Evolutionary conservation across 2,329 filamentous ascomycete species (phyloP).

Genomic region (Microthyrium microscopicum): DNA sequence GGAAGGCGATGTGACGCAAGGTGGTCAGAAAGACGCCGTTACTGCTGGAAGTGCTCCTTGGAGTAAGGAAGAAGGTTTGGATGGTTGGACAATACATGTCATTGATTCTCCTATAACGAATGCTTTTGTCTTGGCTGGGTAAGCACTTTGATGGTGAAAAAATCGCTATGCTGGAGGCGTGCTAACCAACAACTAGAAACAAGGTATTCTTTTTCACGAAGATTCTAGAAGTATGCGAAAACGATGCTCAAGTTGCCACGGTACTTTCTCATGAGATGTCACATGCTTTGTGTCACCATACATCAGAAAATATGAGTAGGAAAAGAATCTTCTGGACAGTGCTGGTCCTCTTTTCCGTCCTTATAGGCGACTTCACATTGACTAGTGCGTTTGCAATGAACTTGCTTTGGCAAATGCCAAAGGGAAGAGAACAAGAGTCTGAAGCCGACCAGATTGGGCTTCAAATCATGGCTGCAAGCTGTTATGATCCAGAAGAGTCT

Average conservation of each 20-base stretch:
- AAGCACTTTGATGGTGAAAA: slow-evolving; percentile 9
- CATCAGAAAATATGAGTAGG: slow-evolving; percentile 44
- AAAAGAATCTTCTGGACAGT: slow-evolving; percentile 22
- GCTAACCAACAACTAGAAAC: slow-evolving; percentile 30
- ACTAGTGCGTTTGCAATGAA: slow-evolving; percentile 33
- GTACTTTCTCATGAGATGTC: slow-evolving; percentile 69
- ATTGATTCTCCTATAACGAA: slow-evolving; percentile 55
- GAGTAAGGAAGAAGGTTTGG: slow-evolving; percentile 32
- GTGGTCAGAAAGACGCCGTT: no score
- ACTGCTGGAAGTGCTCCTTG: no score
- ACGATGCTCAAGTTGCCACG: slow-evolving; percentile 54
- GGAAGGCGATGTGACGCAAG: slow-evolving; percentile 47
- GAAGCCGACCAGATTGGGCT: slow-evolving; percentile 70
- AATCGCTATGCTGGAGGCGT: not conserved
- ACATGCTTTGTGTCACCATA: slow-evolving; percentile 54
- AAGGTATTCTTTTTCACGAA: slow-evolving; percentile 70
- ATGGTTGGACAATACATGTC: slow-evolving; percentile 61
- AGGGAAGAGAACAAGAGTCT: slow-evolving; percentile 52
- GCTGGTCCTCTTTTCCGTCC: slow-evolving; percentile 19
- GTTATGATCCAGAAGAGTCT: slow-evolving; percentile 54
- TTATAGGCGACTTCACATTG: slow-evolving; percentile 28
- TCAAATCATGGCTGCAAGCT: slow-evolving; percentile 67
- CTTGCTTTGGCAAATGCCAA: slow-evolving; percentile 49
- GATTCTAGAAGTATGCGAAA: slow-evolving; percentile 48
- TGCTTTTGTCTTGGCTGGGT: slow-evolving; percentile 60